Evolutionary conservation across 2,329 filamentous ascomycete genomes (phyloP), one percentile per base, ranked within the genome.

Genomic region (Aspergillus transmontanensis): DNA sequence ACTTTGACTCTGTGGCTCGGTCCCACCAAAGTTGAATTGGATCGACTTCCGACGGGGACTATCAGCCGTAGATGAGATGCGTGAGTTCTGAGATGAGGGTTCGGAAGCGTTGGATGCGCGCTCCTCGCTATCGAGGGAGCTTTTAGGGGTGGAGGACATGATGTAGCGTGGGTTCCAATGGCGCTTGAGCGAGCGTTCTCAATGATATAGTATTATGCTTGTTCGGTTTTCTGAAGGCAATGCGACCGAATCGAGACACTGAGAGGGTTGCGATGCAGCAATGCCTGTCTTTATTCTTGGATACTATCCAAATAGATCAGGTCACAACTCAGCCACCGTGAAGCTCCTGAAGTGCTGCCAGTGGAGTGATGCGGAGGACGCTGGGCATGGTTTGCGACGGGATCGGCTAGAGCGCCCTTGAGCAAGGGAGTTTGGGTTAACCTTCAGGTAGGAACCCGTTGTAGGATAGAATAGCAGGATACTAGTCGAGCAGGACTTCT

Each of bases 11-110:
- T 72, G 72, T 6, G 71, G 63, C 30, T 76, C 73, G 10, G 74
- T 65, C 10, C 65, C 59, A 19, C 69, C 73, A 41, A 77, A 66
- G 57, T 73, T 75, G 64, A 80, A 80, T 60, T 79, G 77, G 50
- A 80, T 78, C 9, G 78, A 80, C 58, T 72, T 75, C 45, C 75
- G 71, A 12, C 75, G 73, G 10, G 71, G 64, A 54, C 69, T 69
- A 19, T 72, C 71, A 45, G 67, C 67, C 26, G 67, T 59, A 16
- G 71, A 68, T 21, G 71, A 70, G 16, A 68, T 70, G 45, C 66
- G 69, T 14, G 65, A 65, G 11, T n/a, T 12, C 21, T 55, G 51
- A n/a, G 51, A 55, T 16, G 51, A 39, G 32, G 32, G 72, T 66
- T n/a, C 58, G 62, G 26, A 66, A 61, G 4, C 60, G 63, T 43